Evolutionary conservation across 352 stramenopile genomes (phyloP), one percentile per base, ranked within the genome.

Genomic region (Phytopythium chamaehyphon): DNA sequence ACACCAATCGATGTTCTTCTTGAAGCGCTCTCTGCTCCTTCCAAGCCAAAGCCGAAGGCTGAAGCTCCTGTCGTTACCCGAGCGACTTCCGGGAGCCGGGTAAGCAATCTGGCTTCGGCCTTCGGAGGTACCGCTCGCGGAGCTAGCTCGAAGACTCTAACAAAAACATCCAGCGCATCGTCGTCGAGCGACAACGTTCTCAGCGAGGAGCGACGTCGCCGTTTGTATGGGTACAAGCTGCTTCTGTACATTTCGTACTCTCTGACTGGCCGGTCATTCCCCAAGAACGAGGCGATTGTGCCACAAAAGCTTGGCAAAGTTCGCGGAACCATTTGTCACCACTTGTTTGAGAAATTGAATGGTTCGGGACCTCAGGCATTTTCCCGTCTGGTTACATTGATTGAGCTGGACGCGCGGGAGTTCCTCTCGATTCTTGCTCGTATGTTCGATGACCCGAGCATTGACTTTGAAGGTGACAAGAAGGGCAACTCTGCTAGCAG

Each of bases 231-330:
- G 15, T 95, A 95, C 73, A 93, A 95, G 59, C 42, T 91, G 49
- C 55, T 94, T 46, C 40, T 98, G 39, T 98, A 98, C 66, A 71
- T 98, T 49, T 92, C 86, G 51, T 96, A 92, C 50, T 93, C 83
- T n/a, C 87, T 98, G 38, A 86, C 68, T 51, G 92, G 91, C 6
- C 83, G 84, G 36, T 81, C 59, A 16, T 98, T 98, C 59, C 94
- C 94, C 1, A 85, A 93, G 56, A 83, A 91, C 18, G 77, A 87
- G 22, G 58, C 61, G 14, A 73, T 94, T 21, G 62, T 80, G 21
- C 57, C 74, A 8, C 62, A 80, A n/a, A 86, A 94, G 28, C 47
- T 86, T 24, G 76, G 75, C 40, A 82, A 90, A 47, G 78, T 95
- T 36, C 74, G 75, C 15, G 76, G 74, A 1, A 67, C 86, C 50